These are phyloP conservation scores for Trichoderma orchidacearum DNA, from an alignment of 495 filamentous ascomycete species.

Conservation along the genomic window DNA sequence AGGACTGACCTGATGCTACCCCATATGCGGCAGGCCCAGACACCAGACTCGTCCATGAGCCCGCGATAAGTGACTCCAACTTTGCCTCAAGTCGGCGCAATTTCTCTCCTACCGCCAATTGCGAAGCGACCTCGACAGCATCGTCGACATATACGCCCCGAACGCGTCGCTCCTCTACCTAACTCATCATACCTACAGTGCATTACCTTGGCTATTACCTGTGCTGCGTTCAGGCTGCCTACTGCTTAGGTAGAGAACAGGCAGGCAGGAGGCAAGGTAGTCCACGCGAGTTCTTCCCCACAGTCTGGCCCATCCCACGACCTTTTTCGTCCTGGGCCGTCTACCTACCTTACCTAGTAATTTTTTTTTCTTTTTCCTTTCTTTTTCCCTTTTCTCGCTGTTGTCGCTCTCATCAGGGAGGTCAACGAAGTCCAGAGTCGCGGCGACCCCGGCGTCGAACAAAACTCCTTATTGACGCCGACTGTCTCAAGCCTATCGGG, in stretches of 20 bases:
- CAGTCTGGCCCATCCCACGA: background rate
- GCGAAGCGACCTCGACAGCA: background rate
- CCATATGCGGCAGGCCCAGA: background rate
- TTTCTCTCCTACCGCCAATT: background rate
- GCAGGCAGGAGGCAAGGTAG: no score
- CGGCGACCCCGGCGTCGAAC: background rate
- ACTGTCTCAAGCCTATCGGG: background rate
- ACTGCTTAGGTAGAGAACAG: no score
- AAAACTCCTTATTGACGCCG: background rate
- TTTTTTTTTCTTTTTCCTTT: background rate
- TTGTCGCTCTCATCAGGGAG: background rate
- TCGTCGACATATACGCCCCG: no score
- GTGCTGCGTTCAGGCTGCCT: no score
- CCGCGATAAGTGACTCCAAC: no score
- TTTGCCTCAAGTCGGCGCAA: background rate
- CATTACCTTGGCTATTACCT: no score
- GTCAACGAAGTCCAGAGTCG: background rate
- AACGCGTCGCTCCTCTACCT: no score
- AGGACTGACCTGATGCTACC: background rate
- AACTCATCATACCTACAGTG: no score
- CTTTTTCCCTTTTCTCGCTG: background rate
- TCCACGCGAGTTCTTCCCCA: background rate
- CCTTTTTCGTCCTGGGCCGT: background rate
- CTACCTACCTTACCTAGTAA: no score
- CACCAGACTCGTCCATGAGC: background rate